Conservation (phyloP, 495 filamentous ascomycete species). For the Evernia prunastri region DNA sequence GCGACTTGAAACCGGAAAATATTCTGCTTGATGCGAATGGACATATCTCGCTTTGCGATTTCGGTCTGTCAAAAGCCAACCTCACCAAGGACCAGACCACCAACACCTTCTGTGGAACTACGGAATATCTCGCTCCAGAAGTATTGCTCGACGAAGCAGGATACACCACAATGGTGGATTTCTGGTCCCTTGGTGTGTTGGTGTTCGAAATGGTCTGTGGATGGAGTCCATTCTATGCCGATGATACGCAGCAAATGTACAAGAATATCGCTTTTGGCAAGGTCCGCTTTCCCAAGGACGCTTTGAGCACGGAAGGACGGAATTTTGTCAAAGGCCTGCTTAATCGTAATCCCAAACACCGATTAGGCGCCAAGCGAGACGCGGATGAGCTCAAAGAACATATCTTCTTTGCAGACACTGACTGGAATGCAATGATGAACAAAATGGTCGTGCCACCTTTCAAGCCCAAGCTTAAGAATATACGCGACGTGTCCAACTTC, state of each 20-base stretch:
- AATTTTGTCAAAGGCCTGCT: constrained; percentile 98
- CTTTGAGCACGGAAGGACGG: constrained; percentile 83
- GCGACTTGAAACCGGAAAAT: constrained; percentile 83
- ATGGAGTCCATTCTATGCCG: constrained; percentile 98
- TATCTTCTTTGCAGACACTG: constrained; percentile 87
- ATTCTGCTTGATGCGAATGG: constrained; percentile 79
- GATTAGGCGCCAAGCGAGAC: constrained; percentile 82
- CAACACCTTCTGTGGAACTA: constrained; percentile 98
- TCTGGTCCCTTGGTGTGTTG: constrained; percentile 95
- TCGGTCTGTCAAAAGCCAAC: constrained; percentile 95
- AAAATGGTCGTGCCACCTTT: constrained; percentile 96
- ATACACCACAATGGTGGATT: constrained; percentile 99
- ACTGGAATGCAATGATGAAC: constrained; percentile 79
- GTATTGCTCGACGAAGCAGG: constrained; percentile 91
- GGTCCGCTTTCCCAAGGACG: constrained; percentile 91
- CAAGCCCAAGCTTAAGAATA: constrained; percentile 92
- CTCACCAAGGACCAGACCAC: constrained; percentile 93
- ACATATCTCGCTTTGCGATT: constrained; percentile 80
- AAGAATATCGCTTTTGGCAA: constrained; percentile 99
- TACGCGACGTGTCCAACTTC: constrained; percentile 95
- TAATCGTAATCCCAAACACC: constrained; percentile 94
- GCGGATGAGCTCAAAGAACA: constrained; percentile 93
- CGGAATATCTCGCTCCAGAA: constrained; percentile 94
- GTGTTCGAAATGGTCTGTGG: constrained; percentile 99
- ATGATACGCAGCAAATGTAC: constrained; percentile 99